These are phyloP conservation scores for Ustilago curta DNA, from an alignment of 1,284 basidiomycete genomes.

Conservation along the genomic window DNA sequence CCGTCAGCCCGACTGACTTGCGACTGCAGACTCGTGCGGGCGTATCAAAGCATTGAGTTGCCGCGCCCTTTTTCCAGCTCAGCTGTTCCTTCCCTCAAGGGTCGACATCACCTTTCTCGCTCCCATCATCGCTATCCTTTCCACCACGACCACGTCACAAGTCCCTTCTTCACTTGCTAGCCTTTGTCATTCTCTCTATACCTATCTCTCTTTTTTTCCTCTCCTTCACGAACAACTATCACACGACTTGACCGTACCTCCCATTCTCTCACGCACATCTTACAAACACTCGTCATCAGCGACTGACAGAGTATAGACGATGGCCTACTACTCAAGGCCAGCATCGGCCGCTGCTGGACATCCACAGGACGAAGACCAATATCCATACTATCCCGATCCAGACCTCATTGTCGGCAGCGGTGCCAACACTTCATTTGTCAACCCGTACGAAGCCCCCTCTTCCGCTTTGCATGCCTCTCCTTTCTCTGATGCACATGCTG, in stretches of 20 bases:
- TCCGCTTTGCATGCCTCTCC: constrained; percentile 21
- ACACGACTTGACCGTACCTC: background rate
- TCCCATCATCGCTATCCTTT: constrained; percentile 5
- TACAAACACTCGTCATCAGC: background rate
- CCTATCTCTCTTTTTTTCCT: background rate
- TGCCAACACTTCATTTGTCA: constrained; percentile 28
- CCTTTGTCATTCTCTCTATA: background rate
- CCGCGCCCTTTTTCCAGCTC: background rate
- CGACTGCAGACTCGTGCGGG: constrained; percentile 6
- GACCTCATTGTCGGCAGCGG: constrained; percentile 35
- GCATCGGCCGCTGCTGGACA: constrained; percentile 35
- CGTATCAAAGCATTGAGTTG: constrained; percentile 4
- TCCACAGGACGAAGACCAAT: constrained; percentile 29
- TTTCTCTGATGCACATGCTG: constrained; percentile 25
- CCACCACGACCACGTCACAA: background rate
- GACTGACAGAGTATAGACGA: background rate
- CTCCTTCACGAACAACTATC: constrained; percentile 1
- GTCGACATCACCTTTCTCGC: background rate
- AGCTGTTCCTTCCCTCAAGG: background rate
- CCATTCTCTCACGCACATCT: background rate
- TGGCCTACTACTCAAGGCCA: constrained; percentile 35
- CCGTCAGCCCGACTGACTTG: background rate
- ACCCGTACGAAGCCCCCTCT: constrained; percentile 33
- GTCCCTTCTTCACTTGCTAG: background rate
- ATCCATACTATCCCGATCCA: constrained; percentile 50